These are phyloP conservation scores for Mycena olivaceomarginata DNA, from an alignment of 768 basidiomycete species.

Conservation along the genomic window DNA sequence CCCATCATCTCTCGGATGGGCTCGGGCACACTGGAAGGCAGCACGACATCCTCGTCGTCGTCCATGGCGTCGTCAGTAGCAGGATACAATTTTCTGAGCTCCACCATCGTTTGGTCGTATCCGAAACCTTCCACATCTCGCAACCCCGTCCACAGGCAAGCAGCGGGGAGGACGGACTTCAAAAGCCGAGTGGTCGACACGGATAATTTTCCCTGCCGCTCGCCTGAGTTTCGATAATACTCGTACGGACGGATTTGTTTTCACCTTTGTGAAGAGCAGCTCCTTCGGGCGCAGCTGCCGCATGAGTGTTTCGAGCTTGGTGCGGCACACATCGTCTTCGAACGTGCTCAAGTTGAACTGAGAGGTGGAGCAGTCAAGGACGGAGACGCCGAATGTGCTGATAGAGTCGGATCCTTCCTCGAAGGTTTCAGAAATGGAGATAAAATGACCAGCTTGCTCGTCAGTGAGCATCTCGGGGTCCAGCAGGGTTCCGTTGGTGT, in stretches of 20 bases:
- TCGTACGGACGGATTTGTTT: constrained; percentile 20
- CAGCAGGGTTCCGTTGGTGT: constrained; percentile 96
- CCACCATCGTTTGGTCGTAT: constrained; percentile 81
- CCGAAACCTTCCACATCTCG: constrained; percentile 88
- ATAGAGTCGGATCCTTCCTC: constrained; percentile 61
- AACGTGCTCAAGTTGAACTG: constrained; percentile 95
- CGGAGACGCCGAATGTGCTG: constrained; percentile 90
- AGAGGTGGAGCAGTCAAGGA: constrained; percentile 95
- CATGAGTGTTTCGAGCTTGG: constrained; percentile 94
- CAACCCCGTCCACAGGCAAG: constrained; percentile 93
- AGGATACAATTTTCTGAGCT: constrained; percentile 82
- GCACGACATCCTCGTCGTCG: constrained; percentile 58
- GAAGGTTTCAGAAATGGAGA: constrained; percentile 86
- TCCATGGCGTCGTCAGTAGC: constrained; percentile 62
- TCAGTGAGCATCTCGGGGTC: constrained; percentile 92
- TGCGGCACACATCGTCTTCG: constrained; percentile 94
- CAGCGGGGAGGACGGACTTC: constrained; percentile 85
- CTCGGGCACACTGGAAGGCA: constrained; percentile 74
- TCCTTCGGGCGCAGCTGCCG: constrained; percentile 95
- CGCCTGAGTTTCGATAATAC: neutral
- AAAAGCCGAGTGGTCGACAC: constrained; percentile 89
- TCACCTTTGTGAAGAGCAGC: constrained; percentile 91
- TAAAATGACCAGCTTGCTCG: constrained; percentile 96
- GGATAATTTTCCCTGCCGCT: constrained; percentile 86
- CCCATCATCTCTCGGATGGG: constrained; percentile 85